Conservation (phyloP, 805 yeast genomes). For the Metschnikowia kunwiensis region DNA sequence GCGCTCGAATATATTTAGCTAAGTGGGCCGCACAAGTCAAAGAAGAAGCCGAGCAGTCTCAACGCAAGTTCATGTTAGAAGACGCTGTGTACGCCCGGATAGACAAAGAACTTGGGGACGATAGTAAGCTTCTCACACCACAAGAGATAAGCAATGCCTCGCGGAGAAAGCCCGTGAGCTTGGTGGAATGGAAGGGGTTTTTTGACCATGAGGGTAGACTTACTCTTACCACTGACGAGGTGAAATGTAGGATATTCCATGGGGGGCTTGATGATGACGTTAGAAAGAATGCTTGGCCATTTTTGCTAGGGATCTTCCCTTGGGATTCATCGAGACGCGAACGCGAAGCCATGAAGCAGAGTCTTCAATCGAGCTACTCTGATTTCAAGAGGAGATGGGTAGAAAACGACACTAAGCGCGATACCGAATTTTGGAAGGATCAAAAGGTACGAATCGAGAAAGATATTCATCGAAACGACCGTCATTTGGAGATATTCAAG, state of each 20-base stretch:
- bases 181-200: conserved; percentile 78
- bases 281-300: conserved; percentile 81
- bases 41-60: conserved; percentile 74
- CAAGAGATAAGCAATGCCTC: conserved; percentile 59
- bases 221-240: conserved; percentile 69
- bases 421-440: conserved; percentile 74
- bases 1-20: conserved; percentile 87
- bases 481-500: conserved; percentile 64
- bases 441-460: conserved; percentile 88
- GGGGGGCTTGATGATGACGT: conserved; percentile 68
- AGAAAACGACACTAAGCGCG: conserved; percentile 46
- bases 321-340: conserved; percentile 82
- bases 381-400: conserved; percentile 72
- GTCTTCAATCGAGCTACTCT: conserved; percentile 58
- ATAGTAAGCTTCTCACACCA: conserved; percentile 47
- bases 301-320: conserved; percentile 76
- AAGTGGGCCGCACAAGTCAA: conserved; percentile 96
- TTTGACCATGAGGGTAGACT: conserved; percentile 80
- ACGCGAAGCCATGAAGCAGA: conserved; percentile 54
- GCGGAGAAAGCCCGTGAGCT: conserved; percentile 62
- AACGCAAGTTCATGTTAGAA: conserved; percentile 49
- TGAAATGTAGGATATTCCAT: conserved; percentile 81
- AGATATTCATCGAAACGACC: conserved; percentile 89
- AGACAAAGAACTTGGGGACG: conserved; percentile 54
- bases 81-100: conserved; percentile 59